Percentiles rank a stretch among this genome's conserved stretches.
These are phyloP conservation scores for Aureobasidium sp. DNA, from an alignment of 2,329 filamentous ascomycete species.

Conservation along the genomic window DNA sequence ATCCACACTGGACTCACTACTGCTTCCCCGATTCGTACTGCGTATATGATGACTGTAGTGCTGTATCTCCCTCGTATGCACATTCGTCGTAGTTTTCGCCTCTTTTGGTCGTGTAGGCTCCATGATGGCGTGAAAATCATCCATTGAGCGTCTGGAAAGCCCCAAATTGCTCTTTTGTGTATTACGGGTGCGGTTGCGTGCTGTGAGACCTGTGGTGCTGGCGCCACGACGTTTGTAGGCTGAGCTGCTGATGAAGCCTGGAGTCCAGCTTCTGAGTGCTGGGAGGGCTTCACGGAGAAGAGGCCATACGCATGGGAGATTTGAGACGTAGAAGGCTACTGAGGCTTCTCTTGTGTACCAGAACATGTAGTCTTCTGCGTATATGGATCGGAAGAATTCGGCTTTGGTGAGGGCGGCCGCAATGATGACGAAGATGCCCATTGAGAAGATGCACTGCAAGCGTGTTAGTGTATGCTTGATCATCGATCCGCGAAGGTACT, in stretches of 20 bases:
- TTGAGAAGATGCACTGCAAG: conserved; percentile 33
- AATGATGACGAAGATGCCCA: conserved; percentile 41
- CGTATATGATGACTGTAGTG: not conserved
- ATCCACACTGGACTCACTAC: conserved; percentile 8
- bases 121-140: conserved; percentile 3
- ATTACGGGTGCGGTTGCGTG: not conserved
- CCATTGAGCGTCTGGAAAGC: not conserved
- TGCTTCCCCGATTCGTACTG: not conserved
- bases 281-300: conserved; percentile 33
- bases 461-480: not conserved
- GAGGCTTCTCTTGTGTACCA: conserved; percentile 42
- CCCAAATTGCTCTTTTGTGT: conserved; percentile 1
- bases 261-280: conserved; percentile 11
- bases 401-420: conserved; percentile 40
- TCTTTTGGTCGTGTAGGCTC: not conserved
- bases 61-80: not conserved
- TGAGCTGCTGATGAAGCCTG: conserved; percentile 3
- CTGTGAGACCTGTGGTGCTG: not conserved
- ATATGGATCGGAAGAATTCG: conserved; percentile 37
- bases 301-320: conserved; percentile 46
- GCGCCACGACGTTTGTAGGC: not conserved
- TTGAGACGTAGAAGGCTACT: conserved; percentile 45
- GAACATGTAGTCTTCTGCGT: conserved; percentile 29
- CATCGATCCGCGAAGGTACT: not conserved
- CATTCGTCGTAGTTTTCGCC: not conserved